phyloP scores from a whole-genome alignment of 78 protist genomes.

The Emiliania huxleyi region DNA sequence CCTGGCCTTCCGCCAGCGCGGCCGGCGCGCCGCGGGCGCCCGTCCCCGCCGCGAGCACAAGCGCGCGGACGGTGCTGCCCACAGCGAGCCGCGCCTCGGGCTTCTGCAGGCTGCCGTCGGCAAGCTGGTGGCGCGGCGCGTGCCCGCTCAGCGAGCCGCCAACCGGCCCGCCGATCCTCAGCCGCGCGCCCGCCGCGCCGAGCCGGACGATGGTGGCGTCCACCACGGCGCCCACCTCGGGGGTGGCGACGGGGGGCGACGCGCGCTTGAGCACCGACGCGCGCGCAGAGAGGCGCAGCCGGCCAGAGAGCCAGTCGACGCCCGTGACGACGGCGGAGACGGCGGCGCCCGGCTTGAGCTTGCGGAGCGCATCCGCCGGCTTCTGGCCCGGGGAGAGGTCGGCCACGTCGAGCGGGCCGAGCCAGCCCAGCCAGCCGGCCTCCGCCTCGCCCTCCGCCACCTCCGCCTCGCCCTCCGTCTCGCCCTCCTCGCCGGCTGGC shows the following conservation, averaged over 20 bases:
- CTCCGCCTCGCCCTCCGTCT: background rate
- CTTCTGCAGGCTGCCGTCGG: background rate
- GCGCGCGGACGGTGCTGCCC: background rate
- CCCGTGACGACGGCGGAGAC: background rate
- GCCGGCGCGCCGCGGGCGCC: background rate
- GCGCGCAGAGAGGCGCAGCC: background rate
- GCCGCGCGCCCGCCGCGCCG: background rate
- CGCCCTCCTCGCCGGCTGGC: background rate
- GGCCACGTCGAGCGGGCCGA: background rate
- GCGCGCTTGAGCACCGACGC: background rate
- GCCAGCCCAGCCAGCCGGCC: background rate
- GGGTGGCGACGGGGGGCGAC: background rate
- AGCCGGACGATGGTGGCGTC: background rate
- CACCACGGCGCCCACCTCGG: background rate
- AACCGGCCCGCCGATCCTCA: background rate
- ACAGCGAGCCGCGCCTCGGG: background rate
- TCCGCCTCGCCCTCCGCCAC: background rate
- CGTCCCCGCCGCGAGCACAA: background rate
- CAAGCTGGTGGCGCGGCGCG: background rate
- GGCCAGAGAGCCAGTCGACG: background rate
- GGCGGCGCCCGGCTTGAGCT: background rate
- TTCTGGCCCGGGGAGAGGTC: background rate
- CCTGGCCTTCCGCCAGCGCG: no score
- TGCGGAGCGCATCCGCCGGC: background rate
- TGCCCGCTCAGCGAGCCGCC: background rate